Evolutionary conservation across 257 asterid genomes (phyloP).

Genomic region (Penstemon eatonii): DNA sequence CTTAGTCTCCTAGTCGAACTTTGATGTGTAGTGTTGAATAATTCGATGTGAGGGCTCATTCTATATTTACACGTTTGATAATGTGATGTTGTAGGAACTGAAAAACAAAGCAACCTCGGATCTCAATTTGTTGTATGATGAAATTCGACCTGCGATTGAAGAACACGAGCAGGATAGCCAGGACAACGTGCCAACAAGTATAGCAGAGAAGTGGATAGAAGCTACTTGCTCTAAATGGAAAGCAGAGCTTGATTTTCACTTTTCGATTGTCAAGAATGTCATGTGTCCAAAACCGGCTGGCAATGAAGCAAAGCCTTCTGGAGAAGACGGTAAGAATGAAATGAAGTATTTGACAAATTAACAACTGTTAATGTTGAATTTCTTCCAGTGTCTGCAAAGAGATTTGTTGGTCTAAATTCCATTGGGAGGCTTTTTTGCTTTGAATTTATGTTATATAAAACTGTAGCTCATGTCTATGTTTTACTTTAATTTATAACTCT

Average conservation of each 20-base stretch:
- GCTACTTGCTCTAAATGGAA: conserved; percentile 68
- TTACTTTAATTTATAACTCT: too few relatives aligned
- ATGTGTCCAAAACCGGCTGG: conserved; percentile 35
- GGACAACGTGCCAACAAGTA: conserved; percentile 70
- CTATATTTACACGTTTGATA: too few relatives aligned
- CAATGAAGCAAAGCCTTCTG: conserved; percentile 29
- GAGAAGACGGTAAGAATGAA: conserved; percentile 31
- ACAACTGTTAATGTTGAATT: not conserved
- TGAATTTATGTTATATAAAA: too few relatives aligned
- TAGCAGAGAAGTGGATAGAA: conserved; percentile 87
- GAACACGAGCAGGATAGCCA: conserved; percentile 83
- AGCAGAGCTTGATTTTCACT: conserved; percentile 72
- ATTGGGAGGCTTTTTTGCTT: too few relatives aligned
- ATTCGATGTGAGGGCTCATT: too few relatives aligned
- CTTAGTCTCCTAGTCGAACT: not conserved
- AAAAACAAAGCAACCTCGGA: conserved; percentile 56
- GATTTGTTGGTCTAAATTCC: too few relatives aligned
- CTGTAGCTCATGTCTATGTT: too few relatives aligned
- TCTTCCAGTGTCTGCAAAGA: too few relatives aligned
- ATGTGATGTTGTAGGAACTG: conserved; percentile 47
- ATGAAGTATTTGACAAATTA: conserved; percentile 32
- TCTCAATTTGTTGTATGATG: conserved; percentile 67
- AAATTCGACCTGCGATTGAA: conserved; percentile 90
- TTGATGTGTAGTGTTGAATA: not conserved
- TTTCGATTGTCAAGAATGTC: conserved; percentile 66